phyloP scores from a whole-genome alignment of 495 filamentous ascomycete species.

The Penicillium angulare region DNA sequence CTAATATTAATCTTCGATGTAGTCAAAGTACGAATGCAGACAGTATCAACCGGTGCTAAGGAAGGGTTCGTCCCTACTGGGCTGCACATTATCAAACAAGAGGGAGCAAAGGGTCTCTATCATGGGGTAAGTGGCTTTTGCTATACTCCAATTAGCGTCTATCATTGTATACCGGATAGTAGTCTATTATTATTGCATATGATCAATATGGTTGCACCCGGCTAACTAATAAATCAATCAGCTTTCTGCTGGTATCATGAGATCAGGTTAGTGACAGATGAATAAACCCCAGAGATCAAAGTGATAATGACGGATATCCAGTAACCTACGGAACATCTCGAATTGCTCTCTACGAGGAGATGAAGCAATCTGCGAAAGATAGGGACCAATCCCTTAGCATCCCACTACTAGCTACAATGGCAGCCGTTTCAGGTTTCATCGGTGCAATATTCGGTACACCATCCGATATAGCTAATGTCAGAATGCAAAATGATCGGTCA shows the following conservation, averaged over 20 bases:
- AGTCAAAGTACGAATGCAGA: constrained; percentile 39
- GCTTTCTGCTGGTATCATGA: constrained; percentile 28
- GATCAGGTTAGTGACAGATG: constrained; percentile 17
- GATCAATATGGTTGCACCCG: neutral
- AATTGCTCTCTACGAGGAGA: constrained; percentile 58
- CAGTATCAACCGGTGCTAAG: constrained; percentile 19
- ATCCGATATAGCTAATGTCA: constrained; percentile 85
- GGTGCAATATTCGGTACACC: constrained; percentile 83
- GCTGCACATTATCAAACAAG: constrained; percentile 28
- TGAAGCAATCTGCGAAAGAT: constrained; percentile 63
- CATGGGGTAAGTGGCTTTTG: constrained; percentile 27
- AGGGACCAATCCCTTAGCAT: constrained; percentile 49
- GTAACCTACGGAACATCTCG: constrained; percentile 43
- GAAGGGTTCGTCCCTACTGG: constrained; percentile 32
- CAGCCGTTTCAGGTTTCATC: constrained; percentile 71
- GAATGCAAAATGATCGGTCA: constrained; percentile 88
- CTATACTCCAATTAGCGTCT: too few relatives aligned
- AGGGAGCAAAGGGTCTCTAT: constrained; percentile 32
- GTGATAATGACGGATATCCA: neutral
- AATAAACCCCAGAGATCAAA: neutral
- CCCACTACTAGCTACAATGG: constrained; percentile 64
- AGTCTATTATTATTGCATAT: neutral
- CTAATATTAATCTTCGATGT: neutral
- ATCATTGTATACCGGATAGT: too few relatives aligned
- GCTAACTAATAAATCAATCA: neutral